These are phyloP conservation scores for Aspergillus terreus DNA, from an alignment of 2,329 filamentous ascomycete species.

Conservation along the genomic window DNA sequence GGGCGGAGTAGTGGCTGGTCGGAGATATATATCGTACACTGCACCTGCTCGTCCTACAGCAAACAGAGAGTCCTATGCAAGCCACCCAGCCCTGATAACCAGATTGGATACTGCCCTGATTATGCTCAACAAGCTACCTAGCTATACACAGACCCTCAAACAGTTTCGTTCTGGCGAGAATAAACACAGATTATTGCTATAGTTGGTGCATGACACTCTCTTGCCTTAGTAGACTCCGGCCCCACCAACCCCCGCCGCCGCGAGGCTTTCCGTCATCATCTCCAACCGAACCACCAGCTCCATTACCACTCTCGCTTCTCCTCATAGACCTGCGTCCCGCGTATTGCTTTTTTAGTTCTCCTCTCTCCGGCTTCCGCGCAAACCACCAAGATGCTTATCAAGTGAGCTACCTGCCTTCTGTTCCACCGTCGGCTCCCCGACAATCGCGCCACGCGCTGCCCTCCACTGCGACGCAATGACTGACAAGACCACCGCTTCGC, in stretches of 20 bases:
- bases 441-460: not conserved
- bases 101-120: too few species aligned
- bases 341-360: conserved; percentile 1
- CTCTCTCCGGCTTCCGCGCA: not conserved
- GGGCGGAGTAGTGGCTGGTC: too few species aligned
- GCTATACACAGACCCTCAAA: too few species aligned
- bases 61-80: too few species aligned
- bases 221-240: conserved; percentile 6
- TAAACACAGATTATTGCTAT: not conserved
- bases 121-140: too few species aligned
- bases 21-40: too few species aligned
- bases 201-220: not conserved
- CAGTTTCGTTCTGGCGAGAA: too few species aligned
- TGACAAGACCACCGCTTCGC: conserved; percentile 9
- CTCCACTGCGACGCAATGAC: not conserved
- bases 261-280: conserved; percentile 24
- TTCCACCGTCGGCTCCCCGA: not conserved
- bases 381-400: conserved; percentile 47
- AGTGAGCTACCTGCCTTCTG: conserved; percentile 33
- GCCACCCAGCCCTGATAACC: too few species aligned
- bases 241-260: conserved; percentile 31
- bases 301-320: conserved; percentile 13
- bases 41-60: too few species aligned
- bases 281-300: conserved; percentile 8
- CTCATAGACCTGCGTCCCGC: not conserved